Percentiles rank a stretch among this genome's conserved stretches.
Evolutionary conservation across 1,284 basidiomycete genomes (phyloP).

Genomic region (Moniliella sp.): DNA sequence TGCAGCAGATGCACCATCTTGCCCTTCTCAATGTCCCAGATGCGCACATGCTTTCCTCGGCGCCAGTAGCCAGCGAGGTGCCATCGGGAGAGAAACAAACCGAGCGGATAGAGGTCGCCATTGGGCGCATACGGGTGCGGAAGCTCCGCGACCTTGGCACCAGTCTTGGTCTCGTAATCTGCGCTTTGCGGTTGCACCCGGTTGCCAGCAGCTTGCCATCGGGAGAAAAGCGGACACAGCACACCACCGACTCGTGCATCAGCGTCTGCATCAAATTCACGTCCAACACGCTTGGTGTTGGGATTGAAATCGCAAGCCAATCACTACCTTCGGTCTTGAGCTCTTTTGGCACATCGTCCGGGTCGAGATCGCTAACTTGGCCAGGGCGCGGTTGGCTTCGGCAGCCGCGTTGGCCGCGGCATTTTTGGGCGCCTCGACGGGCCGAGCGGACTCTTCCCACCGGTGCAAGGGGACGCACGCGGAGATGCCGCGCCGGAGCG

Average conservation of each 20-base stretch:
- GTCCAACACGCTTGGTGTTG: conserved; percentile 56
- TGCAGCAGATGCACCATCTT: conserved; percentile 47
- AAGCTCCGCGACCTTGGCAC: too few relatives aligned
- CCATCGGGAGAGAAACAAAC: conserved; percentile 74
- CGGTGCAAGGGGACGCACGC: too few relatives aligned
- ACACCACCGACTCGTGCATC: conserved; percentile 83
- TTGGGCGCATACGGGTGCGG: too few relatives aligned
- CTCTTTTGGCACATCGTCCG: conserved; percentile 37
- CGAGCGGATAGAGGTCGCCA: too few relatives aligned
- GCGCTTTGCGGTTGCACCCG: too few relatives aligned
- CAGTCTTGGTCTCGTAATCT: too few relatives aligned
- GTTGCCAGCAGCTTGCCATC: too few relatives aligned
- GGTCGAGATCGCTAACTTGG: conserved; percentile 21
- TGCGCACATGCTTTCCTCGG: conserved; percentile 67
- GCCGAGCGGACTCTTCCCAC: too few relatives aligned
- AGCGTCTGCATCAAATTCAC: conserved; percentile 73
- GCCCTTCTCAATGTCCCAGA: conserved; percentile 79
- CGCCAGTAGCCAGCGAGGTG: conserved; percentile 64
- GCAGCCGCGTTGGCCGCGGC: too few relatives aligned
- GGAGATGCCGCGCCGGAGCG: too few relatives aligned
- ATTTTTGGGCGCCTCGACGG: too few relatives aligned
- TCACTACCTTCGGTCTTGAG: conserved; percentile 61
- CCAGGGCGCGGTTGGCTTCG: conserved; percentile 24
- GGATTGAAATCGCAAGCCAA: conserved; percentile 95
- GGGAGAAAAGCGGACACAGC: too few relatives aligned